phyloP scores from a whole-genome alignment of 331 rosid genomes.

The Quercus phellos region DNA sequence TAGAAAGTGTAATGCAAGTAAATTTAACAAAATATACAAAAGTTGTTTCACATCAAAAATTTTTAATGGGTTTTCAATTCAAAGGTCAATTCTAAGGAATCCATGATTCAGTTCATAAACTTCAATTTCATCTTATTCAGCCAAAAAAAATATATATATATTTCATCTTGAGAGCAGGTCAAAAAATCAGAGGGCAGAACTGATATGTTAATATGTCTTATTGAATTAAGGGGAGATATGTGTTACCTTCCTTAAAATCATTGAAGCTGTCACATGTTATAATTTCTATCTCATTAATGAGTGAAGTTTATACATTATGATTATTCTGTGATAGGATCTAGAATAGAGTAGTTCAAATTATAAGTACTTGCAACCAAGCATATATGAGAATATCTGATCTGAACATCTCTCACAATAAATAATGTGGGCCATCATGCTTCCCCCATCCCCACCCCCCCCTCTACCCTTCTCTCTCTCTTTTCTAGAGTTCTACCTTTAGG shows the following conservation, averaged over 20 bases:
- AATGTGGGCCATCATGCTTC: background rate
- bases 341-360: slow-evolving; percentile 18
- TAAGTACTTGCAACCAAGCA: slow-evolving; percentile 1
- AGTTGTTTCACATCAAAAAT: background rate
- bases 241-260: background rate
- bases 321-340: background rate
- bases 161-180: background rate
- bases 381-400: background rate
- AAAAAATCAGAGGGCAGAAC: background rate
- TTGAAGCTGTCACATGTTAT: background rate
- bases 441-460: too few relatives aligned
- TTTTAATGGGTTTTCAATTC: background rate
- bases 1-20: background rate
- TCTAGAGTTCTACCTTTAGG: background rate
- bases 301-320: background rate
- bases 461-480: background rate
- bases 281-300: background rate
- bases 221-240: background rate
- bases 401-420: background rate
- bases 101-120: background rate
- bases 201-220: background rate
- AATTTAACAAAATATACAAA: background rate
- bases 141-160: background rate
- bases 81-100: background rate
- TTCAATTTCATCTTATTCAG: too few relatives aligned